Percentiles rank a stretch among this genome's conserved stretches.
These are phyloP conservation scores for Vaccinium macrocarpon DNA, from an alignment of 148 eudicot species.

Conservation along the genomic window DNA sequence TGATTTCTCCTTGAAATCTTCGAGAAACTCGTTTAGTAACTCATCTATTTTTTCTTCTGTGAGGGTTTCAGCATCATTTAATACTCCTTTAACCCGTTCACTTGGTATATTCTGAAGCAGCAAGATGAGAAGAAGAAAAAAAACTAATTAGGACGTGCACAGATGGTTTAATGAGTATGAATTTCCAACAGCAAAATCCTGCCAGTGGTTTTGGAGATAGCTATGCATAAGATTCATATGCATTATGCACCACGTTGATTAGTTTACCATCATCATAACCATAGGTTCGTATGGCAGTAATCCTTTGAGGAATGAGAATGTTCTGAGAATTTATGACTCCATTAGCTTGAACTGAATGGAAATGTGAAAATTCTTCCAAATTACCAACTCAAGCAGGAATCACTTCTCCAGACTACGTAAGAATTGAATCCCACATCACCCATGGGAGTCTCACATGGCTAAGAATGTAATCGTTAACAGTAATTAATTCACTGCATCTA, in stretches of 20 bases:
- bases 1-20: constrained; percentile 22
- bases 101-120: constrained; percentile 18
- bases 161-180: background rate
- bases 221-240: background rate
- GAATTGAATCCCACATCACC: background rate
- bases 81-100: constrained; percentile 30
- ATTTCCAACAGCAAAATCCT: background rate
- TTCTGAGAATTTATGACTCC: too few relatives aligned
- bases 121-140: background rate
- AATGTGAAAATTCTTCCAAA: background rate
- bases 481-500: too few relatives aligned
- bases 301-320: background rate
- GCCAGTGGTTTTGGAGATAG: background rate
- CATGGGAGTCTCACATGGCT: background rate
- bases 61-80: constrained; percentile 36
- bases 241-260: background rate
- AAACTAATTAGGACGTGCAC: background rate
- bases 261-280: background rate
- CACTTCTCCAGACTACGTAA: background rate
- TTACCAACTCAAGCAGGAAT: background rate
- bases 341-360: background rate
- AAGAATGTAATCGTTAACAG: background rate
- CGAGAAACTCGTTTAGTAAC: constrained; percentile 32
- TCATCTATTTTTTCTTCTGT: constrained; percentile 43
- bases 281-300: background rate